phyloP scores from a whole-genome alignment of 1,139 yeast genomes.

The Kluyveromyces sp. region DNA sequence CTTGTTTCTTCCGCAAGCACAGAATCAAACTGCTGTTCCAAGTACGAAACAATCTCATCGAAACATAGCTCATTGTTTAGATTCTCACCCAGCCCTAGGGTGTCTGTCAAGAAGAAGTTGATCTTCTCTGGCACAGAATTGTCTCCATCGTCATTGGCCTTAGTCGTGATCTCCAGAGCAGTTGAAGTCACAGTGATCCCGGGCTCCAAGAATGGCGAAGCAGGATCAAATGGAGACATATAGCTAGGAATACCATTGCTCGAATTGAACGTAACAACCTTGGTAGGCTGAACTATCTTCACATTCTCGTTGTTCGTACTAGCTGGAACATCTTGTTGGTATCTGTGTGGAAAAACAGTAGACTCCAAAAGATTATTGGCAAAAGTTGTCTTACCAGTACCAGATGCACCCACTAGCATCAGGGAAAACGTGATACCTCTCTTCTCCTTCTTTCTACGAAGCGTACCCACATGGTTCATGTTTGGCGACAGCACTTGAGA shows the following conservation, averaged over 20 bases:
- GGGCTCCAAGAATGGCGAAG: constrained; percentile 44
- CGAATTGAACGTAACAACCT: constrained; percentile 32
- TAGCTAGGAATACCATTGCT: constrained; percentile 28
- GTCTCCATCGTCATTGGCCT: constrained; percentile 26
- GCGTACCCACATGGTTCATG: constrained; percentile 7
- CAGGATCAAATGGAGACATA: constrained; percentile 30
- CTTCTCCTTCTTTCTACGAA: constrained; percentile 56
- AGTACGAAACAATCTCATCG: constrained; percentile 60
- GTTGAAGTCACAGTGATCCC: constrained; percentile 60
- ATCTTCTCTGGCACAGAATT: constrained; percentile 58
- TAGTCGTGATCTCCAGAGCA: constrained; percentile 44
- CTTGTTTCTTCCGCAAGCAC: constrained; percentile 73
- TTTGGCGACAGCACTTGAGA: neutral
- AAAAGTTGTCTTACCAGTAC: constrained; percentile 79
- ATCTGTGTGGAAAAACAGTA: constrained; percentile 52
- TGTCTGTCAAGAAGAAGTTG: constrained; percentile 55
- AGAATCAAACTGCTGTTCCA: constrained; percentile 79
- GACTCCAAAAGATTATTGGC: constrained; percentile 66
- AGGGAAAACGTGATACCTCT: constrained; percentile 78
- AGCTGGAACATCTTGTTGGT: constrained; percentile 23
- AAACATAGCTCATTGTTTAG: constrained; percentile 59
- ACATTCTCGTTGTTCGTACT: constrained; percentile 20
- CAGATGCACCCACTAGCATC: constrained; percentile 70
- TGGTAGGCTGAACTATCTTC: constrained; percentile 28
- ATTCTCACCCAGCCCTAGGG: constrained; percentile 76